Conservation (phyloP, 2,329 filamentous ascomycete genomes). For the Malbranchea cinnamomea region DNA sequence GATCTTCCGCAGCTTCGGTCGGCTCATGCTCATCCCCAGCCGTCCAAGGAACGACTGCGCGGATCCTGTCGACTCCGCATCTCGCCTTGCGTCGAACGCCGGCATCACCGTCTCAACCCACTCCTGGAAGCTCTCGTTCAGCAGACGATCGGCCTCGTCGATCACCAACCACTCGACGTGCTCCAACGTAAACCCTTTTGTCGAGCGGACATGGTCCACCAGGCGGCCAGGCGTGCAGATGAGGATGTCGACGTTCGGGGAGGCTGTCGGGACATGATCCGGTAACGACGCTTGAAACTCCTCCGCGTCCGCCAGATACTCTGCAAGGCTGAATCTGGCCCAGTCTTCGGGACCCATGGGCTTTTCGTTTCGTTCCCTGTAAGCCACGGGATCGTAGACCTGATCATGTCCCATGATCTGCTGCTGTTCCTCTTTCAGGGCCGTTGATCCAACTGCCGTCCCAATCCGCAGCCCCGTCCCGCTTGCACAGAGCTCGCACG, state of each 20-base stretch:
- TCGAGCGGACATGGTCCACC: slow-evolving; percentile 78
- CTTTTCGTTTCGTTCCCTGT: slow-evolving; percentile 32
- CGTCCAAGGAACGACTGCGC: slow-evolving; percentile 17
- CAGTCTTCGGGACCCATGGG: slow-evolving; percentile 30
- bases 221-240: slow-evolving; percentile 85
- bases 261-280: slow-evolving; percentile 48
- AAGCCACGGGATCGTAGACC: slow-evolving; percentile 51
- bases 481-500: slow-evolving; percentile 57
- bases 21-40: slow-evolving; percentile 25
- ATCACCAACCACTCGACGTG: slow-evolving; percentile 78
- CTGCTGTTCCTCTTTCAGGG: slow-evolving; percentile 51
- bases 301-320: slow-evolving; percentile 29
- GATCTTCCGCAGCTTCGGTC: slow-evolving; percentile 52
- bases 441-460: slow-evolving; percentile 67
- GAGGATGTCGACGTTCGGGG: slow-evolving; percentile 70
- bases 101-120: slow-evolving; percentile 62
- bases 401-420: slow-evolving; percentile 49
- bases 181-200: slow-evolving; percentile 64
- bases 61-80: slow-evolving; percentile 31
- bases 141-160: slow-evolving; percentile 83
- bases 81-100: slow-evolving; percentile 40
- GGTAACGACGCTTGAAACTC: slow-evolving; percentile 31
- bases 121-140: slow-evolving; percentile 84
- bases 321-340: slow-evolving; percentile 32
- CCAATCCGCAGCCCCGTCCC: slow-evolving; percentile 64